Evolutionary conservation across 78 protist genomes (phyloP).

Genomic region (Protostelium mycophagum): DNA sequence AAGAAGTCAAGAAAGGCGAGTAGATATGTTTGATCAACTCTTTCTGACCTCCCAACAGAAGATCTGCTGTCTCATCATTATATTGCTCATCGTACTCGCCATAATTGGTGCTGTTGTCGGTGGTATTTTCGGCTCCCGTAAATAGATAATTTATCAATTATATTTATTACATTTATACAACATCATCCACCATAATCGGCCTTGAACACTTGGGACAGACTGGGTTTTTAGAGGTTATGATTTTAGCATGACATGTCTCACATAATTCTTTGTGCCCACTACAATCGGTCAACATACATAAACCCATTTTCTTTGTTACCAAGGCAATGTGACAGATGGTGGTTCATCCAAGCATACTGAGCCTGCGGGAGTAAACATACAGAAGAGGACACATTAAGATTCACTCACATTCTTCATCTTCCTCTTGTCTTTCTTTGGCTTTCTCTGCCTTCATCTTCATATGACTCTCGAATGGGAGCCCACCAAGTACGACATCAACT

Average conservation of each 20-base stretch:
- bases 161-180: too few species aligned
- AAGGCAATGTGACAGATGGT: not conserved
- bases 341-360: not conserved
- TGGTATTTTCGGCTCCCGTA: conserved; percentile 5
- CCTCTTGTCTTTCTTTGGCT: not conserved
- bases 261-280: not conserved
- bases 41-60: conserved; percentile 13
- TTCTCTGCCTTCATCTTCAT: not conserved
- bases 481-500: not conserved
- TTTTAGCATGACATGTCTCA: not conserved
- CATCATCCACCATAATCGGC: too few species aligned
- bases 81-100: conserved; percentile 34
- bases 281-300: not conserved
- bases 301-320: not conserved
- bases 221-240: not conserved
- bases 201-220: not conserved
- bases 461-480: not conserved
- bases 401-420: not conserved
- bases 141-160: not conserved
- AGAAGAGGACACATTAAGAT: too few species aligned
- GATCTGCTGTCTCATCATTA: conserved; percentile 28
- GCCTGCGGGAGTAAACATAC: too few species aligned
- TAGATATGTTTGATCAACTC: not conserved
- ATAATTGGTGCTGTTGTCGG: conserved; percentile 18
- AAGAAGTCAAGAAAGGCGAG: conserved; percentile 41